Evolutionary conservation across 2,329 filamentous ascomycete genomes (phyloP).

Genomic region (Dactylella cylindrospora): DNA sequence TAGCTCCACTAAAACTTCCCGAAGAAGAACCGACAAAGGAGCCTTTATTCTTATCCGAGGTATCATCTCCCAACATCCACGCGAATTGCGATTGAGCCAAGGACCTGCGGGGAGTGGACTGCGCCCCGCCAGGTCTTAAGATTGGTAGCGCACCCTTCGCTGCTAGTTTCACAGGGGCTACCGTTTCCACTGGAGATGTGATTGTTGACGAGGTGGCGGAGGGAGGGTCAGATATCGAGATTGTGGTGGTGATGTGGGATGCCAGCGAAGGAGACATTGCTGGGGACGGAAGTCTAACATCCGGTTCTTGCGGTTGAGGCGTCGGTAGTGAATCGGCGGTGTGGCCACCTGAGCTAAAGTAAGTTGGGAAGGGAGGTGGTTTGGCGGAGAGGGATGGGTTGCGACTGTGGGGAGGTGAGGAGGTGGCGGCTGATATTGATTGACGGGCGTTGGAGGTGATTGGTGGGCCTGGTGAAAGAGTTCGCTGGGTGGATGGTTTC

Average conservation of each 20-base stretch:
- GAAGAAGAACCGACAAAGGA: constrained; percentile 42
- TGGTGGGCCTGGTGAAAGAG: background rate
- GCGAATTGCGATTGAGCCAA: constrained; percentile 48
- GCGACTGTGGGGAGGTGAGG: constrained; percentile 1
- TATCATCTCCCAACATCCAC: constrained; percentile 49
- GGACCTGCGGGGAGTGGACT: constrained; percentile 38
- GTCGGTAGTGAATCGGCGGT: background rate
- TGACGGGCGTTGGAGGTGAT: background rate
- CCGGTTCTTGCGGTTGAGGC: too few relatives aligned
- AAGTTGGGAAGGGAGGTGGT: constrained; percentile 38
- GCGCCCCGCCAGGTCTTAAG: too few relatives aligned
- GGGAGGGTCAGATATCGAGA: background rate
- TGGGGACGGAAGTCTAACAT: too few relatives aligned
- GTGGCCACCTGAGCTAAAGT: constrained; percentile 9
- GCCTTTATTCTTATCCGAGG: constrained; percentile 41
- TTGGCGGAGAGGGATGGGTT: constrained; percentile 5
- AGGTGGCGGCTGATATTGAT: background rate
- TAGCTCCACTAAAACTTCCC: constrained; percentile 20
- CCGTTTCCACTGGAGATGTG: background rate
- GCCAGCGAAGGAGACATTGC: background rate
- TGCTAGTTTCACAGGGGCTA: too few relatives aligned
- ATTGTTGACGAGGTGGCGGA: background rate
- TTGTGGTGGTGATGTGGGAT: background rate
- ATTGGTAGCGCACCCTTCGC: too few relatives aligned
- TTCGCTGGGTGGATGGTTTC: background rate